Evolutionary conservation across 306 rosid genomes (phyloP).

Genomic region (Styphnolobium japonicum): DNA sequence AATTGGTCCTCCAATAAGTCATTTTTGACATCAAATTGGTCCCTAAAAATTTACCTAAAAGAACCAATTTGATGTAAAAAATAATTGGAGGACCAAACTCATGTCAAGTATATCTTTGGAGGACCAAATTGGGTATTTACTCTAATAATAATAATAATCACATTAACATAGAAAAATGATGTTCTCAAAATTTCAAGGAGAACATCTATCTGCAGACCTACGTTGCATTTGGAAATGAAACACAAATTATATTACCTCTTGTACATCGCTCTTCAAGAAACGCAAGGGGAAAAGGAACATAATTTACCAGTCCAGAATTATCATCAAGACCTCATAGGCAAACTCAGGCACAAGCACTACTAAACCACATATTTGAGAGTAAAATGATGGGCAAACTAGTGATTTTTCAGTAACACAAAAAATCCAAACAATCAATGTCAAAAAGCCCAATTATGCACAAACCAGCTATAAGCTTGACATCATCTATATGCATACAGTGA

Average conservation of each 20-base stretch:
- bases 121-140: no score
- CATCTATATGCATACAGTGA: not conserved
- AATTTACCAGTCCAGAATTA: not conserved
- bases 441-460: not conserved
- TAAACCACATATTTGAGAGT: not conserved
- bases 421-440: not conserved
- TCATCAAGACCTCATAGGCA: not conserved
- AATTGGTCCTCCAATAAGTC: no score
- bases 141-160: no score
- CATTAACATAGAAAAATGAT: not conserved
- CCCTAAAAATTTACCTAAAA: no score
- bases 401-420: not conserved
- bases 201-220: not conserved
- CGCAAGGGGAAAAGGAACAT: not conserved
- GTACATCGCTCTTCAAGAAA: not conserved
- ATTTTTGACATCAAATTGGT: no score
- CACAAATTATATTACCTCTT: not conserved
- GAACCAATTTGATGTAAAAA: no score
- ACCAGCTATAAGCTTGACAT: not conserved
- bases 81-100: no score
- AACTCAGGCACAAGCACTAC: not conserved
- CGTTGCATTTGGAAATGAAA: not conserved
- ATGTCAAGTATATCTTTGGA: no score
- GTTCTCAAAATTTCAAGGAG: not conserved
- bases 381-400: not conserved